Evolutionary conservation across 495 filamentous ascomycete genomes (phyloP).

Genomic region (Cercophora newfieldiana): DNA sequence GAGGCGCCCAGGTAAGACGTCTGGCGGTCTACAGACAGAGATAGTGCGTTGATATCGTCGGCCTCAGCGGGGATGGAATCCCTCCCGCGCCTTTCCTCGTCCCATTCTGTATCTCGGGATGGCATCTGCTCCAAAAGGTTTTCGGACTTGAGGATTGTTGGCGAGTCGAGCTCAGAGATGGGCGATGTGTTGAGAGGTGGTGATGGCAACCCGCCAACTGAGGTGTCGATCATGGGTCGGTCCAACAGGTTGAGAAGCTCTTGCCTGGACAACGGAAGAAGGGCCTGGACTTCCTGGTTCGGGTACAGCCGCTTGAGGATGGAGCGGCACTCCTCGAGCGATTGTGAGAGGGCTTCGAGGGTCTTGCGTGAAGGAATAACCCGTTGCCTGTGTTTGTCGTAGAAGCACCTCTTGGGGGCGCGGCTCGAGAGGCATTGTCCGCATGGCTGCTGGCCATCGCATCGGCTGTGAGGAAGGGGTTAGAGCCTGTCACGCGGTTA

Average conservation of each 20-base stretch:
- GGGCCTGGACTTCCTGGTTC: constrained; percentile 50
- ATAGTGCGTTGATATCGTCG: constrained; percentile 80
- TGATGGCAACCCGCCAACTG: constrained; percentile 44
- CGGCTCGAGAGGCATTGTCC: constrained; percentile 59
- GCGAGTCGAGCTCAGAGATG: constrained; percentile 45
- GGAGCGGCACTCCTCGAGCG: constrained; percentile 58
- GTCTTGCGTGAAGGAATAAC: constrained; percentile 61
- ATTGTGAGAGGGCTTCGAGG: constrained; percentile 57
- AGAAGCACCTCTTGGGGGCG: constrained; percentile 58
- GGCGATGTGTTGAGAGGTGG: constrained; percentile 46
- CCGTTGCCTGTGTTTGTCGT: constrained; percentile 60
- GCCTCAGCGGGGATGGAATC: constrained; percentile 67
- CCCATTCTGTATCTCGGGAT: constrained; percentile 56
- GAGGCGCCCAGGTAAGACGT: constrained; percentile 81
- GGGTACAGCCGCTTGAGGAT: constrained; percentile 57
- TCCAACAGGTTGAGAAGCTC: constrained; percentile 55
- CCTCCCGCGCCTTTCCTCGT: constrained; percentile 54
- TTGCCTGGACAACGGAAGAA: constrained; percentile 52
- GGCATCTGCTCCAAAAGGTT: constrained; percentile 59
- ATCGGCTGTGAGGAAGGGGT: constrained; percentile 41
- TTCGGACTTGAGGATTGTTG: constrained; percentile 43
- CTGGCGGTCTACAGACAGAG: constrained; percentile 67
- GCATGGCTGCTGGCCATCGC: constrained; percentile 60
- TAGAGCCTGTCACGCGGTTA: constrained; percentile 21
- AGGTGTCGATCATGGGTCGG: constrained; percentile 40